Evolutionary conservation across 306 rosid species (phyloP).

Genomic region (Castanopsis chinensis): DNA sequence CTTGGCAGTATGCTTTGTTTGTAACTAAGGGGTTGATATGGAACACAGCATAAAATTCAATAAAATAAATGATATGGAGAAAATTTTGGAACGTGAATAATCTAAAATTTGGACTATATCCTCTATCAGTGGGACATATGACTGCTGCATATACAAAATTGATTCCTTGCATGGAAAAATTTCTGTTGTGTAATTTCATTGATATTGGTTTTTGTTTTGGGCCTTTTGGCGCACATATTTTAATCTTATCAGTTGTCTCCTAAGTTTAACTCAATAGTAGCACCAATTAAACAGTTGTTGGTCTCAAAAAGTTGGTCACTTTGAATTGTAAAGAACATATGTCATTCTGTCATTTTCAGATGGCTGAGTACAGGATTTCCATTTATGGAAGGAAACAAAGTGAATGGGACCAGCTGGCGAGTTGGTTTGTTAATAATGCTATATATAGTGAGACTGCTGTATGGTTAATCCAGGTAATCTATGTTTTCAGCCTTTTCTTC

Average conservation of each 20-base stretch:
- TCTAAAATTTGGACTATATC: not conserved
- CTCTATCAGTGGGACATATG: not conserved
- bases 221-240: not conserved
- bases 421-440: constrained; percentile 87
- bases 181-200: not conserved
- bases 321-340: not conserved
- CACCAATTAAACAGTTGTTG: not conserved
- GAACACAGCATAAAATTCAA: not conserved
- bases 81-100: not conserved
- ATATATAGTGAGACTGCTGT: constrained; percentile 77
- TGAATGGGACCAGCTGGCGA: constrained; percentile 93
- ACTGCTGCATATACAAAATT: not conserved
- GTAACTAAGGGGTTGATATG: not conserved
- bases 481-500: constrained; percentile 9
- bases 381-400: constrained; percentile 90
- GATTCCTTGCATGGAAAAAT: not conserved
- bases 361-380: constrained; percentile 94
- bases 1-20: not conserved
- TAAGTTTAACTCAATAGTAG: not conserved
- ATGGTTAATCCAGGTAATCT: constrained; percentile 86
- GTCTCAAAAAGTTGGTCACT: not conserved
- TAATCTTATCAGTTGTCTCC: not conserved
- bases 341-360: constrained; percentile 42
- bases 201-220: not conserved
- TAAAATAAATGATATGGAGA: not conserved